Base-by-base conservation (phyloP, 768 basidiomycete species). In the Leccinum longicurvipes region DNA sequence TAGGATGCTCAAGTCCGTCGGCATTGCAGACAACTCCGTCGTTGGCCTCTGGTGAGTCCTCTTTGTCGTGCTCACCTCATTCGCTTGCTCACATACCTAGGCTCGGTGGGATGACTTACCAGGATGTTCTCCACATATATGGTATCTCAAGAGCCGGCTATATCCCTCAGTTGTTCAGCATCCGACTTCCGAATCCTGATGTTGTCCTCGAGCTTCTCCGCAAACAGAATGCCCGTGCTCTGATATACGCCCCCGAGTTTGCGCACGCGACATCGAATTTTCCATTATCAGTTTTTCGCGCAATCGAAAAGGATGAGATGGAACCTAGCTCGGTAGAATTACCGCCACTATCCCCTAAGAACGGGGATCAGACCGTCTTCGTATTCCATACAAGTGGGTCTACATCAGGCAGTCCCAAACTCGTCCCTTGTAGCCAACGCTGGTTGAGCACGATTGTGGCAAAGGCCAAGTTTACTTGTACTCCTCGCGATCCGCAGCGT, bases 331-430 rank as follows among this genome's bases (percentile, higher is more conserved):
- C 71, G 36, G 68, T 72, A 24, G 63, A 74, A 29, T 68, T 86
- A 7, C 81, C 82, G 27, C 71, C 71, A 19, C 71, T 83, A 36
- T 69, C 73, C 60, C 70, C 62, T 52, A 67, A 54, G 51, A 59
- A 54, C 50, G 72, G 60, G 29, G 71, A 74, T 53, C 83, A 85
- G 51, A 69, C 75, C 25, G 78, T 79, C 46, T 83, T 90, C 75
- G 74, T 89, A 51, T 91, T 89, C 76, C 89, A 89, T 68, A 90
- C 89, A 10, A 86, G 84, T 56, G 89, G 89, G 15, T 90, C 88
- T 36, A 91, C 89, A 7, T 90, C 87, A n/a, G 89, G 88, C 48
- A 86, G 82, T 63, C 89, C 89, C 0, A 91, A 89, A 65, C 82
- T 91, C 25, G 85, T 91, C 0, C 87, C 82, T 15, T 85, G 85